Base-by-base conservation (phyloP, 257 asterid genomes). In the Verbena officinalis region DNA sequence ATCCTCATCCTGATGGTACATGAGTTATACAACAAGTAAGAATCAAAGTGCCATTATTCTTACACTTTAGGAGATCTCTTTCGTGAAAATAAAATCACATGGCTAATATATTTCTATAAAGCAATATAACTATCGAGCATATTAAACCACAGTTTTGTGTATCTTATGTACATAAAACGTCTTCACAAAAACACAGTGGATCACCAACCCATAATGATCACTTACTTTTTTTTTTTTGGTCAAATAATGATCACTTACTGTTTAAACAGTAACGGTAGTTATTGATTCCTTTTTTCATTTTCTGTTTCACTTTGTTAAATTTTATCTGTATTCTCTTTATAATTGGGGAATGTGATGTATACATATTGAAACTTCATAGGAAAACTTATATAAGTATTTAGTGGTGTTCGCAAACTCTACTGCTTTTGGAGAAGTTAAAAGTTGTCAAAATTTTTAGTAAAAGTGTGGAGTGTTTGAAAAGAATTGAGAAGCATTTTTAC, bases 1-100 rank as follows among this genome's bases (percentile, higher is more conserved):
- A 63, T 79, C 70, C 40, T 88, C 98, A 64, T 88, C 96, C 98
- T 94, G 70, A 19, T 62, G 39, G 11, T 36, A 36, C 4, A 36
- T 9, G 11, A 36, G 40, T 36, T 36, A 36, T 7, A 9, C 40
- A 4, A 36, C 8, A 54, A 61, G 55, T 58, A 38, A 34, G 68
- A 17, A 65, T 34, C 31, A 70, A 33, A 4, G 3, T 36, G 40
- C 10, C 7, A 36, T 4, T 9, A n/a, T 36, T 9, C 40, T 36
- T 36, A 4, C 40, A 74, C 14, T 11, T 16, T 14, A 45, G 59
- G 30, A 27, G 64, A 33, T 30, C 22, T 55, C 21, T 52, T 68
- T 5, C 52, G 34, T 19, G 22, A 45, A 63, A 15, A 33, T 53
- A 43, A 15, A 57, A 53, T 56, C 59, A 63, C 55, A 27, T 23